Percentiles rank a stretch among this genome's conserved stretches.
Conservation (phyloP, 2,329 filamentous ascomycete species). For the Myriosclerotinia scirpicola region DNA sequence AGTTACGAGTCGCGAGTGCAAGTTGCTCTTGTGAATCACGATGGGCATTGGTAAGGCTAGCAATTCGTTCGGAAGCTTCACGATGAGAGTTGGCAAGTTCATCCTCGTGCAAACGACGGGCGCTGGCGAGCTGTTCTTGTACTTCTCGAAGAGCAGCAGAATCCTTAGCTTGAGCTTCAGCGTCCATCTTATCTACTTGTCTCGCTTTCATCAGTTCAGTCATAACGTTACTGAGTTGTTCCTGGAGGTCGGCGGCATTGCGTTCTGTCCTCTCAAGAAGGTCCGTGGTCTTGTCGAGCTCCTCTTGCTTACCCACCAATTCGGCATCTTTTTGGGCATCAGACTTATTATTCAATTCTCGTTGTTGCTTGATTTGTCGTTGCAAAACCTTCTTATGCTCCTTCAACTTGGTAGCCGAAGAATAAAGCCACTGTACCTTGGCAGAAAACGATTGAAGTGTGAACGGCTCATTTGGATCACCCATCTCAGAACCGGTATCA, state of each 20-base stretch:
- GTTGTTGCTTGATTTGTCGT: constrained; percentile 92
- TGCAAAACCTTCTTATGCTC: constrained; percentile 89
- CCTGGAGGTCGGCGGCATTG: constrained; percentile 38
- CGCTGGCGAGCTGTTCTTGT: constrained; percentile 28
- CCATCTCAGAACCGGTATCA: constrained; percentile 62
- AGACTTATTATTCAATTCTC: constrained; percentile 85
- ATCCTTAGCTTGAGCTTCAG: constrained; percentile 33
- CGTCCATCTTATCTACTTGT: constrained; percentile 31
- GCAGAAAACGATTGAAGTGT: constrained; percentile 73
- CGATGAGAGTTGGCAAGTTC: constrained; percentile 19
- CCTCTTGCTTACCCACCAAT: constrained; percentile 56
- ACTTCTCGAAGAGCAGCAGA: constrained; percentile 30
- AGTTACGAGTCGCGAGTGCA: constrained; percentile 16
- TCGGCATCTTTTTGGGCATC: constrained; percentile 69
- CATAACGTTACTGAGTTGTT: constrained; percentile 40
- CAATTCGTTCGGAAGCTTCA: constrained; percentile 19
- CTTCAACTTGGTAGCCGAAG: constrained; percentile 72
- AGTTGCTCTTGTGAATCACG: constrained; percentile 14
- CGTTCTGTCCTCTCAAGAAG: constrained; percentile 41
- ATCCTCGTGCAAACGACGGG: constrained; percentile 18
- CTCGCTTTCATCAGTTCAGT: constrained; percentile 40
- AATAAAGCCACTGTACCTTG: constrained; percentile 77
- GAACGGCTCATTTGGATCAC: constrained; percentile 61
- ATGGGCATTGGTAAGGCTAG: constrained; percentile 12
- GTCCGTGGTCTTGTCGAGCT: constrained; percentile 50